These are phyloP conservation scores for Ophiostoma sp. DNA, from an alignment of 2,329 filamentous ascomycete species.

Conservation along the genomic window DNA sequence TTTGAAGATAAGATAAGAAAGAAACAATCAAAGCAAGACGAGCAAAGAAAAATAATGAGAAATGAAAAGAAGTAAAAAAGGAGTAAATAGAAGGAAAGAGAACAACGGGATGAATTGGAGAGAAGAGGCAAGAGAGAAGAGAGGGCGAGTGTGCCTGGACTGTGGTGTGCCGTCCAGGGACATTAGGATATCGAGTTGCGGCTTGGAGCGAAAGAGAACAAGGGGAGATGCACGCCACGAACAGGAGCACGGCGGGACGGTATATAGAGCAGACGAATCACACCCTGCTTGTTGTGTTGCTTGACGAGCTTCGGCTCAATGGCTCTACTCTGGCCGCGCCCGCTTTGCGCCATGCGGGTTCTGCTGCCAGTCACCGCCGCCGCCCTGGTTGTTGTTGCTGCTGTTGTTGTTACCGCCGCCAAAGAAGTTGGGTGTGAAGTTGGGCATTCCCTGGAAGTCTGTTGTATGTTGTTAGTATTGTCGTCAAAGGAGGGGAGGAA, in stretches of 20 bases:
- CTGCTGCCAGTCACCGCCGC: constrained; percentile 61
- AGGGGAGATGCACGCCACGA: too few relatives aligned
- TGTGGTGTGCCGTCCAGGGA: not conserved
- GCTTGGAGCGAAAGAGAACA: not conserved
- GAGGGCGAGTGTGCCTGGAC: not conserved
- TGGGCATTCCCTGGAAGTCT: constrained; percentile 64
- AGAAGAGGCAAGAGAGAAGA: not conserved
- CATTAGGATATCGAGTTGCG: not conserved
- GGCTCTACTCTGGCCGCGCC: constrained; percentile 54
- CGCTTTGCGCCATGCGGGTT: constrained; percentile 79
- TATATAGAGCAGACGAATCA: not conserved
- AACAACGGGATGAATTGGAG: not conserved
- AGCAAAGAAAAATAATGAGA: not conserved
- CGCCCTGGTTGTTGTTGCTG: constrained; percentile 39
- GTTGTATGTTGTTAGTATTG: constrained; percentile 7
- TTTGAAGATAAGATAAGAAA: constrained; percentile 14
- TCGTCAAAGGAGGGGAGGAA: not conserved
- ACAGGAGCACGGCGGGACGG: too few relatives aligned
- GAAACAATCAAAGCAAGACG: not conserved
- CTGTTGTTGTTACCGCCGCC: constrained; percentile 40
- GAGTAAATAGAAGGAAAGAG: not conserved
- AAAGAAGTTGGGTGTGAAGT: constrained; percentile 73
- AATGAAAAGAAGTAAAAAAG: not conserved
- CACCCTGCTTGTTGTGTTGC: not conserved
- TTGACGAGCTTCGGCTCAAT: not conserved